These are phyloP conservation scores for Aeschynomene evenia DNA, from an alignment of 306 rosid species.

Conservation along the genomic window DNA sequence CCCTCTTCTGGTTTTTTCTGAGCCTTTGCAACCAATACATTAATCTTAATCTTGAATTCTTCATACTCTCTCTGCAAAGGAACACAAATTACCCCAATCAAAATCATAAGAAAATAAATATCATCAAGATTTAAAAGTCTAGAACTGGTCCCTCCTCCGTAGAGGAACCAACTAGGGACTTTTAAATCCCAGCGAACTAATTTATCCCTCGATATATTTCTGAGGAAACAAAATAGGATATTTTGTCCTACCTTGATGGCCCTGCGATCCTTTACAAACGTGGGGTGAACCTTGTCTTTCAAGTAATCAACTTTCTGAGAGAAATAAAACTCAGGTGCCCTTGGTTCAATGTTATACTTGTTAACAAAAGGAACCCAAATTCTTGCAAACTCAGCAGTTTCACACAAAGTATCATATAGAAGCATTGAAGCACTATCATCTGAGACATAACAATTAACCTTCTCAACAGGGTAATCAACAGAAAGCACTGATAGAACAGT, in stretches of 20 bases:
- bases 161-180: too few species aligned
- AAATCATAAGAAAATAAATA: background rate
- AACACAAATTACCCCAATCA: background rate
- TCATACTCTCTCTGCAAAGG: conserved; percentile 87
- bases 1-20: conserved; percentile 94
- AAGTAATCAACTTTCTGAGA: conserved; percentile 86
- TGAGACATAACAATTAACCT: conserved; percentile 80
- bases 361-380: conserved; percentile 92
- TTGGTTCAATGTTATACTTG: conserved; percentile 72
- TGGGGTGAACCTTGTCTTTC: conserved; percentile 83
- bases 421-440: conserved; percentile 97
- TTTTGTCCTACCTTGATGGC: conserved; percentile 77
- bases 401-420: conserved; percentile 63
- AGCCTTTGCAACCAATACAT: conserved; percentile 82
- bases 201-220: too few species aligned
- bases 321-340: conserved; percentile 92
- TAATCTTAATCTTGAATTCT: conserved; percentile 87
- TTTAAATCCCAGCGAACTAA: too few species aligned
- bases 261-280: conserved; percentile 87
- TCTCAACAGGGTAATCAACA: conserved; percentile 87
- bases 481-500: conserved; percentile 77
- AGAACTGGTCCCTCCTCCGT: too few species aligned
- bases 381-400: conserved; percentile 89
- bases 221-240: too few species aligned
- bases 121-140: background rate